These are phyloP conservation scores for Flaveria sonorensis DNA, from an alignment of 129 eudicot species.

Conservation along the genomic window DNA sequence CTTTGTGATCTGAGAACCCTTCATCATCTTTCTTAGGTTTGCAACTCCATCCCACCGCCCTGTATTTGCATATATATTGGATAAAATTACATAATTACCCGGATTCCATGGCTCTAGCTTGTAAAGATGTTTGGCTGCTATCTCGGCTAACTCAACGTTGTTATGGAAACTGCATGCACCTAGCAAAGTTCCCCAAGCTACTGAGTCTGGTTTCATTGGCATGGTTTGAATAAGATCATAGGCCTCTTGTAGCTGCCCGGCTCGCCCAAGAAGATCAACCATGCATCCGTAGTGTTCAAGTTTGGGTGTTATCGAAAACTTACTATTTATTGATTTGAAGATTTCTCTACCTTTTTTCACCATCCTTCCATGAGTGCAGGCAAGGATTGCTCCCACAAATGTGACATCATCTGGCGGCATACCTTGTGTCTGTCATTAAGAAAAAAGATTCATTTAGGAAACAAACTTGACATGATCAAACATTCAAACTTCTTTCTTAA, in stretches of 20 bases:
- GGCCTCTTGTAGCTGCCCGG: conserved; percentile 58
- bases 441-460: conserved; percentile 6
- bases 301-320: conserved; percentile 46
- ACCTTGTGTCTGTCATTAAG: conserved; percentile 42
- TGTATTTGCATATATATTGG: conserved; percentile 64
- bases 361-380: conserved; percentile 75
- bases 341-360: conserved; percentile 55
- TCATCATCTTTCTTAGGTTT: conserved; percentile 65
- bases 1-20: conserved; percentile 47
- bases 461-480: not conserved
- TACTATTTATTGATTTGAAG: conserved; percentile 48
- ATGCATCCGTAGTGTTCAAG: conserved; percentile 78
- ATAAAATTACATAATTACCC: conserved; percentile 76
- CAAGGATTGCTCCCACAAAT: conserved; percentile 65
- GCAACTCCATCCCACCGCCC: conserved; percentile 71
- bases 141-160: conserved; percentile 61
- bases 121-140: conserved; percentile 55
- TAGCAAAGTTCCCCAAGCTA: conserved; percentile 62
- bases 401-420: conserved; percentile 63
- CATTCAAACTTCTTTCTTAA: not conserved
- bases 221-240: conserved; percentile 49
- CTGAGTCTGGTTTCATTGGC: conserved; percentile 70
- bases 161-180: conserved; percentile 74
- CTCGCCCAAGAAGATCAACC: conserved; percentile 74
- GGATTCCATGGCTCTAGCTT: conserved; percentile 70